These are phyloP conservation scores for Acanthamoeba castellanii DNA, from an alignment of 208 protist species.

Conservation along the genomic window DNA sequence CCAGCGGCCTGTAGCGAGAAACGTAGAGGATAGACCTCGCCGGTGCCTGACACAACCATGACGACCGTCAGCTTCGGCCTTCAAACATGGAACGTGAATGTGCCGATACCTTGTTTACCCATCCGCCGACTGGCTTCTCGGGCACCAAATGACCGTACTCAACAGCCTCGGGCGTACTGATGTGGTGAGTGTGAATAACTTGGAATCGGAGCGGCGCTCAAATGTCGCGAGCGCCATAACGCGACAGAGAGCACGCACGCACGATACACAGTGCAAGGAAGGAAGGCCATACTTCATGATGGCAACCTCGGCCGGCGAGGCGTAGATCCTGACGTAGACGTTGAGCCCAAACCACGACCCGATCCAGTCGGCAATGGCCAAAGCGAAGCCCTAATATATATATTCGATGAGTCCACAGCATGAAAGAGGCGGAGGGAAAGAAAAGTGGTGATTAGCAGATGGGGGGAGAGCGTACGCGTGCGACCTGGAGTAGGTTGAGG, in stretches of 20 bases:
- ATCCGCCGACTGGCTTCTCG: conserved; percentile 2
- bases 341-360: conserved; percentile 48
- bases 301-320: neutral
- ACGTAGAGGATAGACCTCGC: conserved; percentile 13
- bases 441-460: neutral
- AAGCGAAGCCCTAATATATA: neutral
- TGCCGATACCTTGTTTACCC: conserved; percentile 2
- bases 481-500: neutral
- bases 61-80: no score
- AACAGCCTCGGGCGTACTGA: neutral
- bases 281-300: neutral
- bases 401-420: neutral
- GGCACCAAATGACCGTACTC: conserved; percentile 17
- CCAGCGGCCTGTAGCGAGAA: conserved; percentile 3
- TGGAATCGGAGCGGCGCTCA: neutral
- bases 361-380: conserved; percentile 43
- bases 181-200: neutral
- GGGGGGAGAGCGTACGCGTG: neutral
- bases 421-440: neutral
- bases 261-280: neutral
- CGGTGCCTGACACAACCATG: neutral
- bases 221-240: neutral
- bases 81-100: neutral
- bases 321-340: conserved; percentile 32
- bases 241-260: neutral